These are phyloP conservation scores for Metarhizium rileyi DNA, from an alignment of 2,329 filamentous ascomycete species.

Conservation along the genomic window DNA sequence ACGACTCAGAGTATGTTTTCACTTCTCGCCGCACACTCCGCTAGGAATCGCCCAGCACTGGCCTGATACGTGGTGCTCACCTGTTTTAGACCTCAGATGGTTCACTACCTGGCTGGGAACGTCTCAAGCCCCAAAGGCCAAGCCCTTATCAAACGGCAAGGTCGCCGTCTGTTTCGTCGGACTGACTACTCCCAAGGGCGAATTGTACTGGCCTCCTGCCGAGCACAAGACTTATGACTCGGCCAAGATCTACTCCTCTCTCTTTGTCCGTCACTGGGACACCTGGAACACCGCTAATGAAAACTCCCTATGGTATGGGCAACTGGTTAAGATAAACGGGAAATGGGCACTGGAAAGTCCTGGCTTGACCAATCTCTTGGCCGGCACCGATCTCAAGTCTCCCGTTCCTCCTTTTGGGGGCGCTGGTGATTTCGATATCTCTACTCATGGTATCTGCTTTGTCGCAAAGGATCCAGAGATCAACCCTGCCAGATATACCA, in stretches of 20 bases:
- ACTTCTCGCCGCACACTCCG: too few relatives aligned
- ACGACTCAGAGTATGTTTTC: slow-evolving; percentile 31
- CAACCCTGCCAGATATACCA: slow-evolving; percentile 66
- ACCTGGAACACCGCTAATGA: slow-evolving; percentile 59
- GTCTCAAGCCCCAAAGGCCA: slow-evolving; percentile 52
- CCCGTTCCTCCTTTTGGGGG: slow-evolving; percentile 75
- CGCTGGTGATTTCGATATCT: slow-evolving; percentile 69
- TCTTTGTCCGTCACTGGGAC: slow-evolving; percentile 81
- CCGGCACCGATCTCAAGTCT: slow-evolving; percentile 47
- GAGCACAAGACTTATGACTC: slow-evolving; percentile 51
- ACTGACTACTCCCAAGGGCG: slow-evolving; percentile 56
- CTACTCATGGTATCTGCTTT: slow-evolving; percentile 56
- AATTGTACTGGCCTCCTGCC: slow-evolving; percentile 55
- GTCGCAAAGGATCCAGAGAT: slow-evolving; percentile 65
- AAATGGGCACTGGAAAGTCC: slow-evolving; percentile 32
- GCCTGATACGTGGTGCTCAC: slow-evolving; percentile 7
- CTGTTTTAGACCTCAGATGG: slow-evolving; percentile 28
- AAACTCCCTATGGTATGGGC: slow-evolving; percentile 64
- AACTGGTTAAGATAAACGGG: slow-evolving; percentile 36
- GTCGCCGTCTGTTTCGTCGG: slow-evolving; percentile 51
- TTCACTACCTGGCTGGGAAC: slow-evolving; percentile 39
- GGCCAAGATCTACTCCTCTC: slow-evolving; percentile 61
- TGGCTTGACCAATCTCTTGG: slow-evolving; percentile 54
- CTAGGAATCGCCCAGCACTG: background rate
- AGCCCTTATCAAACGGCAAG: slow-evolving; percentile 36